A percentile compares a stretch with the other conserved stretches of the same genome.
phyloP scores from a whole-genome alignment of 106 monocot genomes.

The Dactylorhiza incarnata region DNA sequence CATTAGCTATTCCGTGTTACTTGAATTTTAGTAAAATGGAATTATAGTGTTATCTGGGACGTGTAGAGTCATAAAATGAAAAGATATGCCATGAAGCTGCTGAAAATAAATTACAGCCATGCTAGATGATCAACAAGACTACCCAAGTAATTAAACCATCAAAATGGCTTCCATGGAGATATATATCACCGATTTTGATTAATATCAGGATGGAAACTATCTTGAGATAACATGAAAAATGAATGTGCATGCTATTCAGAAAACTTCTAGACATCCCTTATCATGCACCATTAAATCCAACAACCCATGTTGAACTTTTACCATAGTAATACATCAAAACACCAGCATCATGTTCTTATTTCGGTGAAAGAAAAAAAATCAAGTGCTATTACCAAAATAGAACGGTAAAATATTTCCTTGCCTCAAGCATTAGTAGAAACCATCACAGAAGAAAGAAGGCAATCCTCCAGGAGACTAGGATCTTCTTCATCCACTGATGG shows the following conservation, averaged over 20 bases:
- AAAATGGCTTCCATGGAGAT: not conserved
- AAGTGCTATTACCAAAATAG: not conserved
- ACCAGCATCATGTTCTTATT: not conserved
- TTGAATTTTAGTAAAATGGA: too few species aligned
- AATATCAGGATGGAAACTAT: not conserved
- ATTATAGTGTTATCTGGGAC: too few species aligned
- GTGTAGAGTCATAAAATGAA: not conserved
- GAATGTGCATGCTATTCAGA: not conserved
- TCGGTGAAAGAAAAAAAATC: not conserved
- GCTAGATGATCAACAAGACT: not conserved
- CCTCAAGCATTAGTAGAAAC: slow-evolving; percentile 24
- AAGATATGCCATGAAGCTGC: not conserved
- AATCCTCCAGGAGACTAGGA: slow-evolving; percentile 62
- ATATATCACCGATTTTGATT: not conserved
- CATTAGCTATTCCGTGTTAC: too few species aligned
- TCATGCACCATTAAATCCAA: not conserved
- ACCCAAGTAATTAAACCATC: not conserved
- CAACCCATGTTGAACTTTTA: not conserved
- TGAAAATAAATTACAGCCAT: not conserved
- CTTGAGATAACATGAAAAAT: not conserved
- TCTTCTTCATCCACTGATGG: slow-evolving; percentile 35
- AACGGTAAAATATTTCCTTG: not conserved
- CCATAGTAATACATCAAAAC: not conserved
- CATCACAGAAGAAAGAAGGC: slow-evolving; percentile 90
- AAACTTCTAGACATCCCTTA: not conserved